Percentiles rank a stretch among this genome's conserved stretches.
These are phyloP conservation scores for Fraxinus paxiana DNA, from an alignment of 305 asterid species.

Conservation along the genomic window DNA sequence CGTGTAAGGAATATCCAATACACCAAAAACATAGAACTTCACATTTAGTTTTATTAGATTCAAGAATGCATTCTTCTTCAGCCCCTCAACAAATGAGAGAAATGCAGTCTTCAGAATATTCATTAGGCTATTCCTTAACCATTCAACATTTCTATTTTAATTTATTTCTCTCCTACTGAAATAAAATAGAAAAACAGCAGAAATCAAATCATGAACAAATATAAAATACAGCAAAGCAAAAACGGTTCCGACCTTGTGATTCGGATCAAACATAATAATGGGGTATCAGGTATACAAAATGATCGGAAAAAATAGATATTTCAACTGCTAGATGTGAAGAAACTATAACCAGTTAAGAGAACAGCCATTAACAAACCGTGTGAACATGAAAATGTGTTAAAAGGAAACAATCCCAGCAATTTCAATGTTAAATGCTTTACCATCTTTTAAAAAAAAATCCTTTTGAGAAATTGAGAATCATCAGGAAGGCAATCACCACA, in stretches of 20 bases:
- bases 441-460: neutral
- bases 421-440: neutral
- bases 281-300: neutral
- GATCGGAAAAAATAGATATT: neutral
- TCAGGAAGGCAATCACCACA: neutral
- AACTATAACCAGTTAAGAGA: neutral
- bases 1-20: neutral
- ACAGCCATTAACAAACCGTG: neutral
- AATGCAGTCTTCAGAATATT: neutral
- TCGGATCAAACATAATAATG: neutral
- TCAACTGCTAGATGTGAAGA: constrained; percentile 1
- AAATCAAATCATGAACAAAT: neutral
- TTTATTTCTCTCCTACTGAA: neutral
- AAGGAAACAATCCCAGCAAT: neutral
- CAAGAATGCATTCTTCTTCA: neutral
- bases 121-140: neutral
- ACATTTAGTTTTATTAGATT: neutral
- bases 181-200: neutral
- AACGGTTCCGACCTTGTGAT: neutral
- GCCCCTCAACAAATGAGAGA: neutral
- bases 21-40: neutral
- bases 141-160: neutral
- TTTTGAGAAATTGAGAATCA: neutral
- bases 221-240: neutral
- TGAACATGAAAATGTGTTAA: neutral